phyloP scores from a whole-genome alignment of 2,329 filamentous ascomycete genomes.

The Cladophialophora immunda region DNA sequence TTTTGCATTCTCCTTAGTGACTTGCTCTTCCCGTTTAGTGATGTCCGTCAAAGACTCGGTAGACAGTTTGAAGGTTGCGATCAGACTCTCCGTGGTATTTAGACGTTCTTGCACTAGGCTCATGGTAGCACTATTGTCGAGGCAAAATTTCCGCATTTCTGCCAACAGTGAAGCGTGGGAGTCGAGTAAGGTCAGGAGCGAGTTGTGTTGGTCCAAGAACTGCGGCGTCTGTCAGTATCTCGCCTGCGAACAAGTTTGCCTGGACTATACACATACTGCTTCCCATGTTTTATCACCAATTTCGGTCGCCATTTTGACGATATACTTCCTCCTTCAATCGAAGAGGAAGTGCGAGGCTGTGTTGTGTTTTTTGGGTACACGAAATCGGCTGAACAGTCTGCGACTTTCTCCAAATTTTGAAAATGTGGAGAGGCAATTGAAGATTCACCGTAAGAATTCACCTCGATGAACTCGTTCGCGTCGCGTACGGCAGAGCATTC shows the following conservation, averaged over 20 bases:
- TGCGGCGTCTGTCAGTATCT: conserved; percentile 20
- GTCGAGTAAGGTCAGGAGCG: conserved; percentile 31
- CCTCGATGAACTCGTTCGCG: no score
- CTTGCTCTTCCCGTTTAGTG: conserved; percentile 18
- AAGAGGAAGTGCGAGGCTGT: not conserved
- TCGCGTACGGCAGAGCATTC: not conserved
- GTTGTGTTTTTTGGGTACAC: not conserved
- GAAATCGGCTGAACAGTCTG: not conserved
- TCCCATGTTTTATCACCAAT: conserved; percentile 23
- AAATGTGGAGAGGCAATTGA: not conserved
- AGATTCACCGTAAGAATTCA: conserved; percentile 1
- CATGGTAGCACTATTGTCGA: conserved; percentile 6
- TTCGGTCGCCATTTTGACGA: conserved; percentile 15
- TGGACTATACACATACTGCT: conserved; percentile 14
- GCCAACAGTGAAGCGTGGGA: conserved; percentile 30
- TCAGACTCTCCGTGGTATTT: conserved; percentile 22
- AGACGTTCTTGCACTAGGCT: conserved; percentile 24
- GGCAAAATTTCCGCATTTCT: conserved; percentile 27
- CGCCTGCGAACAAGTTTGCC: not conserved
- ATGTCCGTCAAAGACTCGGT: conserved; percentile 25
- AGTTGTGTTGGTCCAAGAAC: conserved; percentile 32
- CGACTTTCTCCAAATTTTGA: not conserved
- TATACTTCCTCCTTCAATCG: not conserved
- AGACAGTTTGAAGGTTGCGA: conserved; percentile 30
- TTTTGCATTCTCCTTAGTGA: conserved; percentile 3